Evolutionary conservation across 495 filamentous ascomycete genomes (phyloP).

Genomic region (Platismatia glauca): DNA sequence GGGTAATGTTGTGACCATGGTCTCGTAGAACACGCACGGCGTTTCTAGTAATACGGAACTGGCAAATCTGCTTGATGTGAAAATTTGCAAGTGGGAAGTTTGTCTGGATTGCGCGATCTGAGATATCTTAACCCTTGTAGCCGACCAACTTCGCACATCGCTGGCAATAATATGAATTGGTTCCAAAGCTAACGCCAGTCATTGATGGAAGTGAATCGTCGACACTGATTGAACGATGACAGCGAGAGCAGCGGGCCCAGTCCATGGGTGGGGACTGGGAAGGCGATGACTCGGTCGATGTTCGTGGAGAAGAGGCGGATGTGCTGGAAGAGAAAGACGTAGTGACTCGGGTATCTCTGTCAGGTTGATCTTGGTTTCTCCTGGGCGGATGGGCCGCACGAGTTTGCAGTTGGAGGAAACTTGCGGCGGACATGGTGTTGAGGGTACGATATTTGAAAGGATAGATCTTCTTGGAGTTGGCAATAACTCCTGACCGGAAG

Average conservation of each 20-base stretch:
- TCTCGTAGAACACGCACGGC: not conserved
- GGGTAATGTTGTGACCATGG: not conserved
- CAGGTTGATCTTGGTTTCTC: conserved; percentile 7
- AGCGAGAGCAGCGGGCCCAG: conserved; percentile 37
- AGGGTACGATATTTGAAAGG: not conserved
- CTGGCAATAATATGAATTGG: conserved; percentile 72
- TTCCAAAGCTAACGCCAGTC: conserved; percentile 60
- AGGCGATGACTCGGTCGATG: conserved; percentile 24
- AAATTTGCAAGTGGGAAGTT: not conserved
- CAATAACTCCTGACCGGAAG: not conserved
- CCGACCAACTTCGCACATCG: conserved; percentile 66
- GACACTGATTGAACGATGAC: conserved; percentile 41
- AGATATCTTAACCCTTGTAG: conserved; percentile 48
- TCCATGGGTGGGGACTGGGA: conserved; percentile 22
- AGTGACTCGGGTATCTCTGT: conserved; percentile 1
- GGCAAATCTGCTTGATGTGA: not conserved
- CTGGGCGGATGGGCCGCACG: conserved; percentile 23
- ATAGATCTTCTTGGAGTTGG: not conserved
- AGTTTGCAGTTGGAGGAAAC: conserved; percentile 32
- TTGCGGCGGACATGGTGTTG: conserved; percentile 35
- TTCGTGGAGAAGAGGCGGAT: conserved; percentile 10
- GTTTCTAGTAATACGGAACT: not conserved
- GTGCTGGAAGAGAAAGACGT: not conserved
- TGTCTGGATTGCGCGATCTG: not conserved
- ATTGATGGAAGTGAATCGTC: conserved; percentile 32